Base-by-base conservation (phyloP, 2,329 filamentous ascomycete species). In the Fragosphaeria purpurea region DNA sequence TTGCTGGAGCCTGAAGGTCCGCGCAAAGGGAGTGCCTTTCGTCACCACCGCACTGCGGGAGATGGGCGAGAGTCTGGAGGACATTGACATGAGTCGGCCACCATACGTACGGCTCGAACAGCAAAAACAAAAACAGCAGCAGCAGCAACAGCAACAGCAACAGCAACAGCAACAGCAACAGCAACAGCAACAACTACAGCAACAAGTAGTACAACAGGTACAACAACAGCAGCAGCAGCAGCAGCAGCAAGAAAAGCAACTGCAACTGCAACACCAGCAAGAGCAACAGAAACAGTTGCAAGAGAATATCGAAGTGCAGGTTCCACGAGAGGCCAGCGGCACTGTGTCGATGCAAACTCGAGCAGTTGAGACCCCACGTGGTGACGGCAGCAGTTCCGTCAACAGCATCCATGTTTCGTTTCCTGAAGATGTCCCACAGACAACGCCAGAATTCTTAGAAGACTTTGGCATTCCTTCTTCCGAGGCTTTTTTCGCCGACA, bases 1-100 rank as follows among this genome's bases (percentile, higher is more conserved):
- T 11, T 61, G 67, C 46, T 70, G 68, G 68, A 67, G 66, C 35
- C 55, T 70, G n/a, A 63, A 67, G 38, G 67, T 70, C 4, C 61
- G 68, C 6, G 66, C 66, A 3, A 63, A 66, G 47, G 65, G 66
- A 0, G 64, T 65, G 12, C 61, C 65, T 11, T 70, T 70, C 50
- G 66, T 67, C 12, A 61, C 67, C 41, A 65, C 68, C 12, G 67
- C 68, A 3, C 56, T 70, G 40, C 62, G 65, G 3, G 60, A 70
- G 50, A 58, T 70, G 42, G 68, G 70, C 22, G 50, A 58, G 30
- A 56, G 44, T 7, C 48, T 54, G n/a, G 49, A 55, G 33, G 53
- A 55, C 7, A 51, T 57, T 7, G 53, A 59, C 34, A 50, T 50
- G 48, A 48, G 46, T 33, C 7, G 33, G 4, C 46, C 46, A 13